These are phyloP conservation scores for Globisporangium okanoganense DNA, from an alignment of 352 stramenopile species.

Conservation along the genomic window DNA sequence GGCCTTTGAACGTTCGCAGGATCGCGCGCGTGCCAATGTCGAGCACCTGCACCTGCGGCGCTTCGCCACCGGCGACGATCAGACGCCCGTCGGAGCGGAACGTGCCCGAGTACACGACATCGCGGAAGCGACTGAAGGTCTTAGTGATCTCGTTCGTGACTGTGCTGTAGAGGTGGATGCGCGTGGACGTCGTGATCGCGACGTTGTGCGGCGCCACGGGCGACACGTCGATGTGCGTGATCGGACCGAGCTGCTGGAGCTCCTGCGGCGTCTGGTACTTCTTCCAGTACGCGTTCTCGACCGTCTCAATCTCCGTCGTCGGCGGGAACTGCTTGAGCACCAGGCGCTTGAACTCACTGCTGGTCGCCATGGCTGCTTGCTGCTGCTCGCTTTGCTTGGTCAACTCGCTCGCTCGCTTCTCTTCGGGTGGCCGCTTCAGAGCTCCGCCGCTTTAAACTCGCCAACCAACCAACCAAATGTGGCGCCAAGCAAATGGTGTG, in stretches of 20 bases:
- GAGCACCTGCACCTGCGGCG: constrained; percentile 78
- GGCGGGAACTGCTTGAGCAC: constrained; percentile 87
- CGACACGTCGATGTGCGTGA: constrained; percentile 85
- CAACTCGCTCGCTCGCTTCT: neutral
- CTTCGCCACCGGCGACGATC: constrained; percentile 77
- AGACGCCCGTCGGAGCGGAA: constrained; percentile 88
- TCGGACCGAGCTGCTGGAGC: constrained; percentile 76
- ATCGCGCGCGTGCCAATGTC: constrained; percentile 82
- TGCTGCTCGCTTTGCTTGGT: neutral
- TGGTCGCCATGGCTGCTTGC: constrained; percentile 42
- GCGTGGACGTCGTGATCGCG: constrained; percentile 84
- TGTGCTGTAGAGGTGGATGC: constrained; percentile 85
- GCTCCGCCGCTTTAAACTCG: constrained; percentile 3
- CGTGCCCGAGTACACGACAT: constrained; percentile 82
- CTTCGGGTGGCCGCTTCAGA: neutral
- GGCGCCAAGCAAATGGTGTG: neutral
- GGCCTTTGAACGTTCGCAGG: constrained; percentile 84
- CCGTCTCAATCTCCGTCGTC: constrained; percentile 70
- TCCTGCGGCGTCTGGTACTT: constrained; percentile 84
- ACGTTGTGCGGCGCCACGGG: constrained; percentile 75
- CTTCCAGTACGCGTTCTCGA: constrained; percentile 86
- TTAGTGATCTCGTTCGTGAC: constrained; percentile 81
- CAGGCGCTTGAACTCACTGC: constrained; percentile 81
- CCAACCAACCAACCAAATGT: constrained; percentile 9
- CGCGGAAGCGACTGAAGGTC: constrained; percentile 87